Percentiles rank a stretch among this genome's conserved stretches.
Conservation (phyloP, 2,329 filamentous ascomycete species). For the Scedosporium boydii region DNA sequence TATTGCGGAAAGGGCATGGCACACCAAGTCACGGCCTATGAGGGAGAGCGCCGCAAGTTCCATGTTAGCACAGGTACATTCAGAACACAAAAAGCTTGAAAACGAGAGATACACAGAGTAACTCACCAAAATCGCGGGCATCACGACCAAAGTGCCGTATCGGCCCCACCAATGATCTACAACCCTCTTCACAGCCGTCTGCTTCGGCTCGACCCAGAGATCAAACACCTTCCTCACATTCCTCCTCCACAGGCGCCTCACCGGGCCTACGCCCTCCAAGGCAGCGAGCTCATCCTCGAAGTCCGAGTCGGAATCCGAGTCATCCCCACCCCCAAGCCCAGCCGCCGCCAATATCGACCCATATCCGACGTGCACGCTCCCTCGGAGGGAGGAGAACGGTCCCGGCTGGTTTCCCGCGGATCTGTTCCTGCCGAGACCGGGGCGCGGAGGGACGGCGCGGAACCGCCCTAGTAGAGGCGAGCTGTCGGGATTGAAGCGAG, state of each 20-base stretch:
- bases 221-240: slow-evolving; percentile 20
- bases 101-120: neutral
- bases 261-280: slow-evolving; percentile 23
- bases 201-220: slow-evolving; percentile 52
- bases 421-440: slow-evolving; percentile 16
- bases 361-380: slow-evolving; percentile 48
- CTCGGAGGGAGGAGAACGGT: slow-evolving; percentile 21
- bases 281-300: slow-evolving; percentile 23
- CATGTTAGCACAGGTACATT: neutral
- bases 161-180: slow-evolving; percentile 56
- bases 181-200: slow-evolving; percentile 45
- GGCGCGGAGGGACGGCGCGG: slow-evolving; percentile 45
- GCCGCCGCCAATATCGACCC: slow-evolving; percentile 39
- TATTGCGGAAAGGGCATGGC: slow-evolving; percentile 58
- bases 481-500: slow-evolving; percentile 39
- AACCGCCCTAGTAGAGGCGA: slow-evolving; percentile 56
- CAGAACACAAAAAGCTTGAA: neutral
- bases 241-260: slow-evolving; percentile 9
- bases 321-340: slow-evolving; percentile 12
- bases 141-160: slow-evolving; percentile 49
- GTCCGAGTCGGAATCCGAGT: slow-evolving; percentile 18
- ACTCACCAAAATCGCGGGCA: slow-evolving; percentile 51
- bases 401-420: slow-evolving; percentile 19
- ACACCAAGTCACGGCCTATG: slow-evolving; percentile 53
- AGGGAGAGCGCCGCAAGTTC: neutral